A percentile compares a stretch with the other conserved stretches of the same genome.
Conservation (phyloP, 768 basidiomycete species). For the Pholiota microspora region DNA sequence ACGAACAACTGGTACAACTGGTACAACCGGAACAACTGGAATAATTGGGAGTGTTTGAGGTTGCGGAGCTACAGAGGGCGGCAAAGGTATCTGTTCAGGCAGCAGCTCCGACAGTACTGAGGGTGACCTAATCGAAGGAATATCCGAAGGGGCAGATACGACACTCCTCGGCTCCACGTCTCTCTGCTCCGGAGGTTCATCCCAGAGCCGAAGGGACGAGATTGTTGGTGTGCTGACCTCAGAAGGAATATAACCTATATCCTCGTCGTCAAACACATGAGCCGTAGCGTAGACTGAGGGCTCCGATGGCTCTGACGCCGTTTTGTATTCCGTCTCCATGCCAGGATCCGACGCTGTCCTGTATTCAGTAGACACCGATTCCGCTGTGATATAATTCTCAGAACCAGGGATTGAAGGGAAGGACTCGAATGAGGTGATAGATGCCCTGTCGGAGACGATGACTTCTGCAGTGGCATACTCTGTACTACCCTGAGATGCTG, state of each 20-base stretch:
- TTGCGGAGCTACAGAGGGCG: conserved; percentile 22
- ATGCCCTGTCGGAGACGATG: conserved; percentile 29
- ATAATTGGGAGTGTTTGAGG: not conserved
- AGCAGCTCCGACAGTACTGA: conserved; percentile 18
- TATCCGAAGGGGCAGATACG: conserved; percentile 24
- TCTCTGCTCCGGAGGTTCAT: conserved; percentile 17
- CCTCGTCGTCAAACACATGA: conserved; percentile 34
- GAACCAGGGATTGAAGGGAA: conserved; percentile 29
- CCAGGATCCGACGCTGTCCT: conserved; percentile 44
- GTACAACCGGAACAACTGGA: not conserved
- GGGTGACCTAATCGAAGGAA: conserved; percentile 31
- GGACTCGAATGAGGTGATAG: conserved; percentile 30
- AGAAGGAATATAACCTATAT: conserved; percentile 40
- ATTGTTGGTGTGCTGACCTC: conserved; percentile 40
- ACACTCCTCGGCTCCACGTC: conserved; percentile 18
- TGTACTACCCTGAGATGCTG: conserved; percentile 48
- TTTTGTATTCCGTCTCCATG: conserved; percentile 27
- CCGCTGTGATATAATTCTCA: conserved; percentile 44
- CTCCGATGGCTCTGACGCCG: conserved; percentile 32
- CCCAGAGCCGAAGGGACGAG: conserved; percentile 29
- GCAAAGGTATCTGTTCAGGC: conserved; percentile 41
- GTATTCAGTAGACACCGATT: conserved; percentile 36
- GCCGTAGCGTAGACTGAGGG: conserved; percentile 51
- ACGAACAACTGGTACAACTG: not conserved
- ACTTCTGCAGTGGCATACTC: conserved; percentile 44